A percentile compares a stretch with the other conserved stretches of the same genome.
phyloP scores from a whole-genome alignment of 768 basidiomycete genomes.

The Rhizopogon sp. region DNA sequence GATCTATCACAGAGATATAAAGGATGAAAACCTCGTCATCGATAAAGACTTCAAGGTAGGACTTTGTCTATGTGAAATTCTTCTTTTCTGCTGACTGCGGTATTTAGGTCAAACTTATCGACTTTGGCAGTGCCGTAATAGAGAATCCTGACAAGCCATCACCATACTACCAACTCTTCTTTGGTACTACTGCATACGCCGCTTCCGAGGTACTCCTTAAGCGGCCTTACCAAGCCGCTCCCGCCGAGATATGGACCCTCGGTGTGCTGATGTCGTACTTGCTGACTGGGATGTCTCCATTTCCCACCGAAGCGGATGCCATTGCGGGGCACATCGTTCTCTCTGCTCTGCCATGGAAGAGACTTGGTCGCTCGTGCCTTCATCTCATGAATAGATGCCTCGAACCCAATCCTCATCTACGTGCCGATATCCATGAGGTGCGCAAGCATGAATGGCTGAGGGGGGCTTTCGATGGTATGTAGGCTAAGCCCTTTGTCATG shows the following conservation, averaged over 20 bases:
- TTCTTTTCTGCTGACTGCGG: slow-evolving; percentile 7
- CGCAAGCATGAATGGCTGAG: slow-evolving; percentile 80
- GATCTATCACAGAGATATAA: slow-evolving; percentile 93
- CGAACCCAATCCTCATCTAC: slow-evolving; percentile 73
- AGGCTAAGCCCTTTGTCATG: background rate
- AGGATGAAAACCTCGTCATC: slow-evolving; percentile 91
- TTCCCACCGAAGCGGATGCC: slow-evolving; percentile 83
- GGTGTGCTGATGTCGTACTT: slow-evolving; percentile 94
- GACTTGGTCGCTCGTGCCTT: slow-evolving; percentile 45
- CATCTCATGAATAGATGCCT: slow-evolving; percentile 74
- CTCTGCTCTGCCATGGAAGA: slow-evolving; percentile 31
- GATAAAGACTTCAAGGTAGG: slow-evolving; percentile 66
- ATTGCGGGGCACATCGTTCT: slow-evolving; percentile 59
- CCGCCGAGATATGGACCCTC: slow-evolving; percentile 95
- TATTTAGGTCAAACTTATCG: slow-evolving; percentile 83
- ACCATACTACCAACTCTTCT: slow-evolving; percentile 75
- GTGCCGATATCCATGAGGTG: slow-evolving; percentile 81
- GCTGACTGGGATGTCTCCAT: slow-evolving; percentile 89
- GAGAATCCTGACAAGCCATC: slow-evolving; percentile 57
- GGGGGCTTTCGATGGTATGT: slow-evolving; percentile 16
- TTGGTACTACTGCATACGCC: slow-evolving; percentile 93
- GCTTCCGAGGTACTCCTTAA: slow-evolving; percentile 91
- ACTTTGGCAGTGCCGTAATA: slow-evolving; percentile 88
- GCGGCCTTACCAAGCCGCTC: slow-evolving; percentile 84
- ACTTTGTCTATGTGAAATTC: background rate